Evolutionary conservation across 768 basidiomycete genomes (phyloP).

Genomic region (Lactarius quietus): DNA sequence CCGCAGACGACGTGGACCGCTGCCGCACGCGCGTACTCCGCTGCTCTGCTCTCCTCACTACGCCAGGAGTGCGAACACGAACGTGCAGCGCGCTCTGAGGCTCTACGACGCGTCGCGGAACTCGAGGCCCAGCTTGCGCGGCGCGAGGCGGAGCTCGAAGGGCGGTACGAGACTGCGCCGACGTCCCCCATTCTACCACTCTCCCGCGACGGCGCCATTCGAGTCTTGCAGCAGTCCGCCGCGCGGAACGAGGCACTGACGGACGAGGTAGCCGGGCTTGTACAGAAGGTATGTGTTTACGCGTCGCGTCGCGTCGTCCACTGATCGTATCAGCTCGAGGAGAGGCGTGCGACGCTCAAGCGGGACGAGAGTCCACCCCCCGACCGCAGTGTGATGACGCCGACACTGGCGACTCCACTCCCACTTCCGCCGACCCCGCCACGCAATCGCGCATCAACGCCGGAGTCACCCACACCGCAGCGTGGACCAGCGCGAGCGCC

Average conservation of each 20-base stretch:
- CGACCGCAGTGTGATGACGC: neutral
- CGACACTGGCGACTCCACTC: neutral
- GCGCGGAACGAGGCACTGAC: slow-evolving; percentile 20
- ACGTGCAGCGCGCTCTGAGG: slow-evolving; percentile 37
- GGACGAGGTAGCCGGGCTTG: slow-evolving; percentile 17
- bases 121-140: slow-evolving; percentile 54
- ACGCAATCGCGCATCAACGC: neutral
- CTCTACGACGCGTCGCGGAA: slow-evolving; percentile 40
- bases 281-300: slow-evolving; percentile 14
- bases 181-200: slow-evolving; percentile 11
- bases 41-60: slow-evolving; percentile 43
- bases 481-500: neutral
- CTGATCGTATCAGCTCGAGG: slow-evolving; percentile 11
- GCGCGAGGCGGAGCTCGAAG: slow-evolving; percentile 54
- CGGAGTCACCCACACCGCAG: slow-evolving; percentile 8
- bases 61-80: slow-evolving; percentile 45
- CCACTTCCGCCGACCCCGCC: neutral
- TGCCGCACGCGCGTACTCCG: slow-evolving; percentile 39
- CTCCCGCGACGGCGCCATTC: slow-evolving; percentile 25
- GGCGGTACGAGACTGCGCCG: slow-evolving; percentile 6
- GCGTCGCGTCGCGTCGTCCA: neutral
- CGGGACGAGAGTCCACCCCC: neutral
- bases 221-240: slow-evolving; percentile 21
- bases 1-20: slow-evolving; percentile 29
- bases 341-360: slow-evolving; percentile 11